phyloP scores from a whole-genome alignment of 2,329 filamentous ascomycete genomes.

The Pestalotiopsis sp. region DNA sequence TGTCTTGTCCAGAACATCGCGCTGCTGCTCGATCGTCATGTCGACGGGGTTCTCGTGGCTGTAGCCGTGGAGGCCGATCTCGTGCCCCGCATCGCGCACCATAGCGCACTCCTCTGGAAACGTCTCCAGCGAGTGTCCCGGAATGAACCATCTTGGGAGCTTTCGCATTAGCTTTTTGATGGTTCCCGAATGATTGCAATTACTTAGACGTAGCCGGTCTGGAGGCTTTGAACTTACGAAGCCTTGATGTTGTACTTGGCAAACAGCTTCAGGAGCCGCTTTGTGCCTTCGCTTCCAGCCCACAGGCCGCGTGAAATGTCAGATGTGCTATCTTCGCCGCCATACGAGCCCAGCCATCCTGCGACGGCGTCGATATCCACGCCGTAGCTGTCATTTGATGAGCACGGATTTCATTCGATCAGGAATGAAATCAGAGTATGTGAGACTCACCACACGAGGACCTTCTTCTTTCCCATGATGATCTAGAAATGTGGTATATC shows the following conservation, averaged over 20 bases:
- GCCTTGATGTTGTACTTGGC: slow-evolving; percentile 71
- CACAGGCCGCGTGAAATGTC: slow-evolving; percentile 76
- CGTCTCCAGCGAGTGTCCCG: slow-evolving; percentile 51
- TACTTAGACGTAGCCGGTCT: neutral
- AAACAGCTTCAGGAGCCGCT: slow-evolving; percentile 71
- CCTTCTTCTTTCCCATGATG: slow-evolving; percentile 16
- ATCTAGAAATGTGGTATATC: neutral
- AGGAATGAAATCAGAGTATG: neutral
- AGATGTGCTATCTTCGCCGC: slow-evolving; percentile 71
- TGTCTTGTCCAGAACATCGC: slow-evolving; percentile 74
- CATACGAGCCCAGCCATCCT: slow-evolving; percentile 77
- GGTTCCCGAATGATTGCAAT: neutral
- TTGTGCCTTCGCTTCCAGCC: slow-evolving; percentile 68
- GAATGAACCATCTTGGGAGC: slow-evolving; percentile 50
- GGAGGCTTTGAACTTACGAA: neutral
- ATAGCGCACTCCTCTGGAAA: slow-evolving; percentile 49
- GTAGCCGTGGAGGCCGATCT: slow-evolving; percentile 69
- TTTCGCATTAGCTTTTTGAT: neutral
- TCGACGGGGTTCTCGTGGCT: slow-evolving; percentile 73
- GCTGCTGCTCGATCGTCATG: slow-evolving; percentile 76
- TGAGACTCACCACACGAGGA: slow-evolving; percentile 18
- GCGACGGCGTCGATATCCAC: slow-evolving; percentile 79
- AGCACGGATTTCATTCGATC: neutral
- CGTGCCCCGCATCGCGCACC: slow-evolving; percentile 49
- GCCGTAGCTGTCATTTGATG: slow-evolving; percentile 52